These are phyloP conservation scores for Acacia melanoxylon DNA, from an alignment of 306 rosid species.

Conservation along the genomic window DNA sequence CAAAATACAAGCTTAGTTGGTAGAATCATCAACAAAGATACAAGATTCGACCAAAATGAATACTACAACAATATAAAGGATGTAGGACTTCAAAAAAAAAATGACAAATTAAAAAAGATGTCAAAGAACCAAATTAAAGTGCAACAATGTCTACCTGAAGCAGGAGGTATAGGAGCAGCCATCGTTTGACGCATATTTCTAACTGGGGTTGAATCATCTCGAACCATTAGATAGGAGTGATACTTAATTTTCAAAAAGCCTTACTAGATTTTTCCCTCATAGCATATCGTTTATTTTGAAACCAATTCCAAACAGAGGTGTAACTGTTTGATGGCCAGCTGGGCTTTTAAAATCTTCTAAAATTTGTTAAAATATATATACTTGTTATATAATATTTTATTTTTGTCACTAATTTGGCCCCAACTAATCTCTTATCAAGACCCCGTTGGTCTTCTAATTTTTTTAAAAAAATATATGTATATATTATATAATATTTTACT, in stretches of 20 bases:
- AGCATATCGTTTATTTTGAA: conserved; percentile 94
- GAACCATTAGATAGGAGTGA: conserved; percentile 63
- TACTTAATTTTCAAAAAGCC: conserved; percentile 72
- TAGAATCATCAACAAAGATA: conserved; percentile 1
- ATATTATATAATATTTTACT: too few species aligned
- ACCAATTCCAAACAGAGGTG: conserved; percentile 99
- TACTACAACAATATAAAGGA: conserved; percentile 3
- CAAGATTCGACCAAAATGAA: conserved; percentile 9
- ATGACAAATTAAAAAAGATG: background rate
- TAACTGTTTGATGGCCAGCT: too few species aligned
- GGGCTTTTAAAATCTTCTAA: too few species aligned
- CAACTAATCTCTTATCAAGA: too few species aligned
- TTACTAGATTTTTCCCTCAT: conserved; percentile 80
- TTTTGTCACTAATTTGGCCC: too few species aligned
- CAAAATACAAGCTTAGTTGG: background rate
- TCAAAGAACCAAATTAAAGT: conserved; percentile 20
- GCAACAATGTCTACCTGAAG: conserved; percentile 58
- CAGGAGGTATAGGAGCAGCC: conserved; percentile 62
- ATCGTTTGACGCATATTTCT: conserved; percentile 66
- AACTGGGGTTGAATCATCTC: conserved; percentile 59
- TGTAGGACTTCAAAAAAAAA: background rate
- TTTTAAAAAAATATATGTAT: too few species aligned
- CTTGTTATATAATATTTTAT: too few species aligned
- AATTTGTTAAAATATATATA: too few species aligned
- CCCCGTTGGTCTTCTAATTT: too few species aligned